Percentiles rank a stretch among this genome's conserved stretches.
These are phyloP conservation scores for Vinca minor DNA, from an alignment of 257 asterid genomes.

Conservation along the genomic window DNA sequence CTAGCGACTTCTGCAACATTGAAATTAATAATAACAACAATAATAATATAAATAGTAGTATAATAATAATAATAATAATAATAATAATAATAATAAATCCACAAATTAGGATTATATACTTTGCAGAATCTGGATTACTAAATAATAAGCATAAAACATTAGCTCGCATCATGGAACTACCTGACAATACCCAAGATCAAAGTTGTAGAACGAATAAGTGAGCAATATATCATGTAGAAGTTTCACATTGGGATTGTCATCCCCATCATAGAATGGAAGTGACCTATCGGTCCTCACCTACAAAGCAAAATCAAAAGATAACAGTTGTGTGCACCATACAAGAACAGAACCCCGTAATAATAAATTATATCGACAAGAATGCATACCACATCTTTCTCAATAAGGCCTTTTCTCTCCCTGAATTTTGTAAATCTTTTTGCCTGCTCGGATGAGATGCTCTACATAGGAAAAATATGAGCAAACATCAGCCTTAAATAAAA, in stretches of 20 bases:
- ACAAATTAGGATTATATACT: neutral
- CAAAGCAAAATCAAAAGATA: constrained; percentile 20
- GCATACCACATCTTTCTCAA: constrained; percentile 95
- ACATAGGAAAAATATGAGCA: constrained; percentile 10
- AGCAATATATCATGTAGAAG: constrained; percentile 79
- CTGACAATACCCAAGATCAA: constrained; percentile 99
- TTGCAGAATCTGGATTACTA: neutral
- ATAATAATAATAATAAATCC: neutral
- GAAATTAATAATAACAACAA: too few species aligned
- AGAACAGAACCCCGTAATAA: neutral
- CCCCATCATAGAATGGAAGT: constrained; percentile 81
- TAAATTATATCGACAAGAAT: neutral
- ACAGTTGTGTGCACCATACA: neutral
- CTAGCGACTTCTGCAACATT: too few species aligned
- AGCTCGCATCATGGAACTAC: constrained; percentile 24
- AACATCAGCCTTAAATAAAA: constrained; percentile 7
- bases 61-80: too few species aligned
- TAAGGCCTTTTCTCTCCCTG: constrained; percentile 95
- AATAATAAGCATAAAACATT: neutral
- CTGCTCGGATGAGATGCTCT: constrained; percentile 81
- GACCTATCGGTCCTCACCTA: constrained; percentile 98
- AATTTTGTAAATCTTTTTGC: constrained; percentile 85
- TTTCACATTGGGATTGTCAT: constrained; percentile 83
- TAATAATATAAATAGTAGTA: too few species aligned
- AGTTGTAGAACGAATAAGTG: constrained; percentile 97